Evolutionary conservation across 768 basidiomycete genomes (phyloP).

Genomic region (Pholiota conissans): DNA sequence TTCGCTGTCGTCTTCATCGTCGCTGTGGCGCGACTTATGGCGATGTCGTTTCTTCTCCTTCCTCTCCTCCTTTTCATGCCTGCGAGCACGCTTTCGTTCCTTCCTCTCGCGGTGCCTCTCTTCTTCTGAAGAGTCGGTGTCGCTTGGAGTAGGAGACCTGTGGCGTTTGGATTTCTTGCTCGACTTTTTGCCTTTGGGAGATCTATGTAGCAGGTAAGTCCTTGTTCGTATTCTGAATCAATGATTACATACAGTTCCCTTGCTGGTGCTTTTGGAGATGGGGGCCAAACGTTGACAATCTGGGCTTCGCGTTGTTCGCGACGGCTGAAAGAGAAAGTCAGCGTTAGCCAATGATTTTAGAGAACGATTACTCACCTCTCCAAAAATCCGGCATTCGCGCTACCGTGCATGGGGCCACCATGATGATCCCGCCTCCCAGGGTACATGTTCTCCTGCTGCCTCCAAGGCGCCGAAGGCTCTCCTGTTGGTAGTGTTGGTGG

Average conservation of each 20-base stretch:
- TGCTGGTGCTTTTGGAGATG: conserved; percentile 70
- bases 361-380: background rate
- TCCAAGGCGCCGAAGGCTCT: conserved; percentile 41
- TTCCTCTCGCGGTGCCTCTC: conserved; percentile 62
- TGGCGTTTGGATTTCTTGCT: conserved; percentile 62
- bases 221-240: background rate
- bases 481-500: conserved; percentile 33
- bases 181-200: conserved; percentile 54
- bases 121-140: conserved; percentile 52
- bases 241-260: conserved; percentile 49
- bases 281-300: conserved; percentile 73
- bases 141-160: conserved; percentile 47
- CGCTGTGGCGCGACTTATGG: conserved; percentile 29
- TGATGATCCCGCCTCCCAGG: conserved; percentile 37
- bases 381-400: background rate
- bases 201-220: conserved; percentile 35
- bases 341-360: background rate
- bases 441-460: conserved; percentile 59
- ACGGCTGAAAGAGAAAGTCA: conserved; percentile 49
- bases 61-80: conserved; percentile 39
- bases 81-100: conserved; percentile 58
- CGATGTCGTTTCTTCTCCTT: conserved; percentile 38
- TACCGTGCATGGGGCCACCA: conserved; percentile 21
- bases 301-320: conserved; percentile 62
- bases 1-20: conserved; percentile 37